Conservation (phyloP, 1,284 basidiomycete genomes). For the Ceratobasidium papillatum region DNA sequence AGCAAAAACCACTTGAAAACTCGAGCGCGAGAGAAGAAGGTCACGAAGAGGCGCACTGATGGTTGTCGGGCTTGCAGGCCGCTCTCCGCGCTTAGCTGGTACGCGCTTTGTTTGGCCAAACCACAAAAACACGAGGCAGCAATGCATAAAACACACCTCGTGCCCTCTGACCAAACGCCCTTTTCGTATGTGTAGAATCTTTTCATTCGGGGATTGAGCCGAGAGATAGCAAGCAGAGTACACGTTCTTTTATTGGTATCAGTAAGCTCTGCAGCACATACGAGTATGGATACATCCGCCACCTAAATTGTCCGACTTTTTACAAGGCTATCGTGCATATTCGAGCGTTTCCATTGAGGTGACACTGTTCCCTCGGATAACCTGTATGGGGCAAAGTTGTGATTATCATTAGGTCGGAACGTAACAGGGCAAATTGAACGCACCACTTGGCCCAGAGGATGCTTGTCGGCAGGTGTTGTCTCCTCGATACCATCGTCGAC, state of each 20-base stretch:
- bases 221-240: background rate
- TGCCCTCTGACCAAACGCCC: background rate
- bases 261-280: slow-evolving; percentile 19
- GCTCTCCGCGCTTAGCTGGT: slow-evolving; percentile 18
- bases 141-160: background rate
- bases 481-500: slow-evolving; percentile 96
- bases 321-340: slow-evolving; percentile 40
- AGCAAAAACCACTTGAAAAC: background rate
- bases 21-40: background rate
- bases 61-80: background rate
- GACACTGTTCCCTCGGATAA: slow-evolving; percentile 93
- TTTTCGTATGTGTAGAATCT: background rate
- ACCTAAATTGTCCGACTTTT: background rate
- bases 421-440: slow-evolving; percentile 51
- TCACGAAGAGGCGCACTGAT: background rate
- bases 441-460: slow-evolving; percentile 89
- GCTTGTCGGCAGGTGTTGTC: slow-evolving; percentile 86
- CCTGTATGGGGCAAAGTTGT: slow-evolving; percentile 59
- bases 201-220: background rate
- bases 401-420: background rate
- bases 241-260: slow-evolving; percentile 37
- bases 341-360: slow-evolving; percentile 90
- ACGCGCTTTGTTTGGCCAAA: slow-evolving; percentile 12
- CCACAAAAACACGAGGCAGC: slow-evolving; percentile 25
- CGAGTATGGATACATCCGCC: slow-evolving; percentile 23